A percentile compares a stretch with the other conserved stretches of the same genome.
These are phyloP conservation scores for Pisolithus orientalis DNA, from an alignment of 768 basidiomycete genomes.

Conservation along the genomic window DNA sequence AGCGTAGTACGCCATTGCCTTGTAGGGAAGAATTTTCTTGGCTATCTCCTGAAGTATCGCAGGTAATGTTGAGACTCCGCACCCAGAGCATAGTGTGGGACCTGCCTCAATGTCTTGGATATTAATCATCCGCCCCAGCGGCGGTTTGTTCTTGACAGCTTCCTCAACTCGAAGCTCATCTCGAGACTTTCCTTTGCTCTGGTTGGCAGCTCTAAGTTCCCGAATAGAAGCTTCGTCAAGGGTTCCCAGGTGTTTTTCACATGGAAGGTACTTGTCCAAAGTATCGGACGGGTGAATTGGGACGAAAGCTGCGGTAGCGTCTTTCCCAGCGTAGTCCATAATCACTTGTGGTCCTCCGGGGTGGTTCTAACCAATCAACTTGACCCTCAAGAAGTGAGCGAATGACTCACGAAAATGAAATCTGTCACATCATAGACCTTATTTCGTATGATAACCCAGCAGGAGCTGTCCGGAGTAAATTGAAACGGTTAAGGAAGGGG, in stretches of 20 bases:
- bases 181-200: slow-evolving; percentile 48
- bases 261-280: slow-evolving; percentile 62
- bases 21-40: slow-evolving; percentile 61
- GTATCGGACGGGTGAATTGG: slow-evolving; percentile 85
- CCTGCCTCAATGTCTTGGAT: slow-evolving; percentile 78
- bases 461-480: slow-evolving; percentile 42
- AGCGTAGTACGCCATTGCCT: slow-evolving; percentile 78
- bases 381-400: not conserved
- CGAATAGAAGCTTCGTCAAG: slow-evolving; percentile 44
- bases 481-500: slow-evolving; percentile 5
- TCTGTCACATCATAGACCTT: slow-evolving; percentile 85
- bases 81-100: not conserved
- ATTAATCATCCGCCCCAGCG: slow-evolving; percentile 63
- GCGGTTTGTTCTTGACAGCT: slow-evolving; percentile 56
- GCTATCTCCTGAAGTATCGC: slow-evolving; percentile 51
- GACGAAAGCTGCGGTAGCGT: slow-evolving; percentile 72
- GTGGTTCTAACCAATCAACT: slow-evolving; percentile 44
- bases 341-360: slow-evolving; percentile 83
- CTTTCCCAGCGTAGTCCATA: slow-evolving; percentile 76
- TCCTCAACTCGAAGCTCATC: slow-evolving; percentile 66
- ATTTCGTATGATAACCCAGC: slow-evolving; percentile 80
- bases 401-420: slow-evolving; percentile 51
- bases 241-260: slow-evolving; percentile 66
- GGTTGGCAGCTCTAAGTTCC: slow-evolving; percentile 29
- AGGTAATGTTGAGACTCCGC: not conserved